phyloP scores from a whole-genome alignment of 176 grass and related monocot genomes.

The Oryza australiensis region DNA sequence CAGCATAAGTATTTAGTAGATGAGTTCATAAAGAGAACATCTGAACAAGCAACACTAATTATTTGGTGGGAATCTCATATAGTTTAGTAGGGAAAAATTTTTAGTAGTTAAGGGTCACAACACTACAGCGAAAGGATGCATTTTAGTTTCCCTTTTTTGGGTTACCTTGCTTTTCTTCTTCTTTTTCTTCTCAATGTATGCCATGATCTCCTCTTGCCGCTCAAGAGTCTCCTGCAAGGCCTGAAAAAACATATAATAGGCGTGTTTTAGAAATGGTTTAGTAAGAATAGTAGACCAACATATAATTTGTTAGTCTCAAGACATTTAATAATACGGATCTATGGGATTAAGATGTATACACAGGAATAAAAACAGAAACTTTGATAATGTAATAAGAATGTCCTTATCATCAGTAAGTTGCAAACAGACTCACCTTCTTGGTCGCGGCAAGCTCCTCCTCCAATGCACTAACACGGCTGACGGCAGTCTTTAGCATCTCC shows the following conservation, averaged over 20 bases:
- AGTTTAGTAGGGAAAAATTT: not conserved
- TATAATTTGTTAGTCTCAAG: not conserved
- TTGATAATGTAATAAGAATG: not conserved
- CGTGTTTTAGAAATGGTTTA: not conserved
- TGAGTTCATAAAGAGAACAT: not conserved
- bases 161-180: slow-evolving; percentile 79
- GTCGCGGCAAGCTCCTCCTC: slow-evolving; percentile 86
- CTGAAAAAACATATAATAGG: slow-evolving; percentile 46
- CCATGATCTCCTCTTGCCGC: slow-evolving; percentile 66
- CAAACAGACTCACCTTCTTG: slow-evolving; percentile 61
- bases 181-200: slow-evolving; percentile 92
- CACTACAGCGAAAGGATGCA: not conserved
- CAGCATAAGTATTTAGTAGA: not conserved
- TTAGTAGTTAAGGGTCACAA: not conserved
- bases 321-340: not conserved
- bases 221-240: slow-evolving; percentile 71
- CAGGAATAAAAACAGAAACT: not conserved
- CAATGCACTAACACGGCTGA: slow-evolving; percentile 59
- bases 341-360: not conserved
- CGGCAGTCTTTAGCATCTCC: slow-evolving; percentile 77
- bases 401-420: not conserved
- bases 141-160: not conserved
- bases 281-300: not conserved
- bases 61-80: not conserved
- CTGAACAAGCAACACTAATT: not conserved